Conservation (phyloP, 2,329 filamentous ascomycete species). For the Diplodia seriata region DNA sequence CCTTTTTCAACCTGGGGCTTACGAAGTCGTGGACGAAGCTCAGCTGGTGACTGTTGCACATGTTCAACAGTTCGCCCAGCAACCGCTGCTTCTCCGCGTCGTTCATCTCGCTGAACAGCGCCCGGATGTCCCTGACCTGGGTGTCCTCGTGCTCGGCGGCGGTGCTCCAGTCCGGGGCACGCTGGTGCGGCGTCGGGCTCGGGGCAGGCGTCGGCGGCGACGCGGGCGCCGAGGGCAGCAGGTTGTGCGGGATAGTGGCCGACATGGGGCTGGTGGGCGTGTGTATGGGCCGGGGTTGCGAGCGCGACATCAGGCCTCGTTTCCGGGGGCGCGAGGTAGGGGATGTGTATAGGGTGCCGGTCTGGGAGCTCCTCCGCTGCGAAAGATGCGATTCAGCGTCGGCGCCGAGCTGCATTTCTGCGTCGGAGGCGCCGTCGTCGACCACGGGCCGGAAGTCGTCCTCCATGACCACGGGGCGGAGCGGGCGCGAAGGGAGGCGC, state of each 20-base stretch:
- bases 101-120: conserved; percentile 79
- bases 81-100: conserved; percentile 79
- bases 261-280: conserved; percentile 58
- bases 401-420: conserved; percentile 30
- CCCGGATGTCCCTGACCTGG: conserved; percentile 78
- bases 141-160: conserved; percentile 82
- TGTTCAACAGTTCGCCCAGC: conserved; percentile 85
- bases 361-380: conserved; percentile 16
- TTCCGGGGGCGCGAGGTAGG: conserved; percentile 45
- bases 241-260: conserved; percentile 62
- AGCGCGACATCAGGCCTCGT: conserved; percentile 50
- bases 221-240: conserved; percentile 69
- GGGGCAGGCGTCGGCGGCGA: conserved; percentile 72
- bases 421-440: conserved; percentile 29
- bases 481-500: conserved; percentile 10
- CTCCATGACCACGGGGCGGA: conserved; percentile 27
- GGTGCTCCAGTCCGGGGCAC: conserved; percentile 75
- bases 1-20: conserved; percentile 91
- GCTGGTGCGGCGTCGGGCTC: conserved; percentile 68
- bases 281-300: conserved; percentile 55
- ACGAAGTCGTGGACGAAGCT: conserved; percentile 98
- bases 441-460: conserved; percentile 25
- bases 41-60: conserved; percentile 93
- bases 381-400: conserved; percentile 18
- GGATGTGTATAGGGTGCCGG: conserved; percentile 42